These are phyloP conservation scores for Exophiala phaeomuriformis DNA, from an alignment of 2,329 filamentous ascomycete genomes.

Conservation along the genomic window DNA sequence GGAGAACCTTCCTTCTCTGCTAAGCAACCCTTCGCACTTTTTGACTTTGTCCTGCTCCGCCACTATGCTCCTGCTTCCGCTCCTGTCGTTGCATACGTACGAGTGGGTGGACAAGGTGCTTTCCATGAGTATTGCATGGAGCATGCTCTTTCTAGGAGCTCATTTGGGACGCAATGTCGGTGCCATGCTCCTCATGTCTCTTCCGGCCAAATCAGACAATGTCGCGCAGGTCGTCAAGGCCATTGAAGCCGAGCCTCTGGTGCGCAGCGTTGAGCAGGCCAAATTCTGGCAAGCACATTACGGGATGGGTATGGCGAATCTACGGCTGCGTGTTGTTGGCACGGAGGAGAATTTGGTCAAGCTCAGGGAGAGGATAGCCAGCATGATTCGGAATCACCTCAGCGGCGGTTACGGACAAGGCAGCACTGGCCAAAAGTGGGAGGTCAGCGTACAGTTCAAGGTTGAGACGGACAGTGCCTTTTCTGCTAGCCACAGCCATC, in stretches of 20 bases:
- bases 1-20: constrained; percentile 70
- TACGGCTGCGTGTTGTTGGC: constrained; percentile 68
- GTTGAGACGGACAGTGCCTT: constrained; percentile 36
- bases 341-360: constrained; percentile 62
- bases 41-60: constrained; percentile 81
- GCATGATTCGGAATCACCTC: constrained; percentile 74
- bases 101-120: constrained; percentile 76
- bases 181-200: constrained; percentile 93
- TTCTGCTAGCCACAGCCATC: constrained; percentile 22
- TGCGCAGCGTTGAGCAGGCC: constrained; percentile 76
- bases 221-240: constrained; percentile 73
- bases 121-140: constrained; percentile 70
- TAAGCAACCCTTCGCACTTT: constrained; percentile 92
- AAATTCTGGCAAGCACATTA: constrained; percentile 99
- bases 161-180: constrained; percentile 80
- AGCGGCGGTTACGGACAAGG: constrained; percentile 81
- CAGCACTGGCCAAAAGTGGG: constrained; percentile 69
- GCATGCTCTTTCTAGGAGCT: constrained; percentile 82
- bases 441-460: constrained; percentile 78
- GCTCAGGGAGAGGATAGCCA: constrained; percentile 66
- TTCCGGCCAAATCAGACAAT: constrained; percentile 47
- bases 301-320: constrained; percentile 87
- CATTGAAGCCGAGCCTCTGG: constrained; percentile 70
- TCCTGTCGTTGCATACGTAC: constrained; percentile 74
- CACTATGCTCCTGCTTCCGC: constrained; percentile 70